Base-by-base conservation (phyloP, 2,329 filamentous ascomycete genomes). In the Fusarium aywerte region DNA sequence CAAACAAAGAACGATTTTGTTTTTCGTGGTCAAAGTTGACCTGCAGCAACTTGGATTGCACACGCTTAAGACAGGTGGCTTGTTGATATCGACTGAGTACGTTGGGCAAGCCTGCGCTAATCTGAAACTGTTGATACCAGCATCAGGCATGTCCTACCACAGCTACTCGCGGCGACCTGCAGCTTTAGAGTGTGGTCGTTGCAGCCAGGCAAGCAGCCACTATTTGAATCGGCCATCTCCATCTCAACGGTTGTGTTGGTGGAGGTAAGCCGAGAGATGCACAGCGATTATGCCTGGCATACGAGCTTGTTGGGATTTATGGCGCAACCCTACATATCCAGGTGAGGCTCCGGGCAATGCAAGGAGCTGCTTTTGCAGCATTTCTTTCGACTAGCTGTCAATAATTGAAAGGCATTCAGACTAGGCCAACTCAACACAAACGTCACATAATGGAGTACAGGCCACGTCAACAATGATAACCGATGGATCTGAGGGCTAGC, bases 391-490 rank as follows among this genome's bases (percentile, higher is more conserved):
- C 40, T n/a, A 25, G n/a, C 23, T 40, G 16, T 50, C 10, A 33
- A 8, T 40, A 31, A 21, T 33, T 23, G 29, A 21, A 48, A 39
- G 25, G 27, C 31, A 36, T 29, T 12, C 44, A 35, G 48, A 10
- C 31, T 25, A 44, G 35, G 31, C 44, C 40, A 20, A 52, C 18
- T 49, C 29, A 58, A 43, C n/a, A n/a, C n/a, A n/a, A n/a, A n/a
- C 23, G 29, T 51, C 38, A 53, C 32, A 39, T 23, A 65, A 61
- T 25, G 35, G 48, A 50, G 47, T 47, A 62, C 47, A 50, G 40
- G 35, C 65, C 65, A 53, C 35, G 20, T 23, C 33, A 45, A 53
- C 23, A 35, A 23, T 32, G 21, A 33, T n/a, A 48, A 45, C 21
- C 45, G 16, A 49, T 27, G 21, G 8, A 25, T 38, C 21, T 43